Percentiles rank a stretch among this genome's conserved stretches.
These are phyloP conservation scores for Saturnispora halmiae DNA, from an alignment of 805 yeast genomes.

Conservation along the genomic window DNA sequence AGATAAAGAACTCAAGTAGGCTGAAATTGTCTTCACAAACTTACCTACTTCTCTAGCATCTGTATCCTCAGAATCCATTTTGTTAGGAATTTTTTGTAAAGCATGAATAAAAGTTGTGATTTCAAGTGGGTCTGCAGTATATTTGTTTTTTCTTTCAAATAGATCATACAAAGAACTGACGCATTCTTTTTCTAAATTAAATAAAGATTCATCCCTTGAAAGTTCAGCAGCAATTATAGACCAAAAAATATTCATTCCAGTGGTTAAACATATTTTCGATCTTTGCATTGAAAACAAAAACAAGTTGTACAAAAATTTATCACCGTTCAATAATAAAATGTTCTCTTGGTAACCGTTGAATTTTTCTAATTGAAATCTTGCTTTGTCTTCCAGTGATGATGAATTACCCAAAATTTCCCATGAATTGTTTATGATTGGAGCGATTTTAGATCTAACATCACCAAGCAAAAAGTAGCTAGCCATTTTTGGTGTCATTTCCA, in stretches of 20 bases:
- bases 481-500: constrained; percentile 63
- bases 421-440: constrained; percentile 44
- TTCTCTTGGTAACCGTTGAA: constrained; percentile 68
- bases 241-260: constrained; percentile 64
- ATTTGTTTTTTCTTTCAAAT: constrained; percentile 43
- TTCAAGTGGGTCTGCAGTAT: constrained; percentile 47
- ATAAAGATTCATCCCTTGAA: constrained; percentile 45
- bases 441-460: constrained; percentile 51
- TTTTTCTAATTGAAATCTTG: constrained; percentile 48
- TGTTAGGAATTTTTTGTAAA: constrained; percentile 36
- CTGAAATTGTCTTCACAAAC: constrained; percentile 46
- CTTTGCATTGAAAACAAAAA: constrained; percentile 62
- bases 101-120: constrained; percentile 44
- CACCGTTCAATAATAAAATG: constrained; percentile 46
- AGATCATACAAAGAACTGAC: constrained; percentile 55
- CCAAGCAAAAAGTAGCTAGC: constrained; percentile 59
- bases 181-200: constrained; percentile 55
- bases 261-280: constrained; percentile 48
- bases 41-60: constrained; percentile 42
- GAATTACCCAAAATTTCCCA: constrained; percentile 73
- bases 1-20: constrained; percentile 54
- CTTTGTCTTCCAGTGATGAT: constrained; percentile 42
- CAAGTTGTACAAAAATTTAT: constrained; percentile 53
- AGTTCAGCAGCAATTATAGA: constrained; percentile 61
- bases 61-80: constrained; percentile 56